Base-by-base conservation (phyloP, 352 stramenopile species). In the Thalassiosira hispida region DNA sequence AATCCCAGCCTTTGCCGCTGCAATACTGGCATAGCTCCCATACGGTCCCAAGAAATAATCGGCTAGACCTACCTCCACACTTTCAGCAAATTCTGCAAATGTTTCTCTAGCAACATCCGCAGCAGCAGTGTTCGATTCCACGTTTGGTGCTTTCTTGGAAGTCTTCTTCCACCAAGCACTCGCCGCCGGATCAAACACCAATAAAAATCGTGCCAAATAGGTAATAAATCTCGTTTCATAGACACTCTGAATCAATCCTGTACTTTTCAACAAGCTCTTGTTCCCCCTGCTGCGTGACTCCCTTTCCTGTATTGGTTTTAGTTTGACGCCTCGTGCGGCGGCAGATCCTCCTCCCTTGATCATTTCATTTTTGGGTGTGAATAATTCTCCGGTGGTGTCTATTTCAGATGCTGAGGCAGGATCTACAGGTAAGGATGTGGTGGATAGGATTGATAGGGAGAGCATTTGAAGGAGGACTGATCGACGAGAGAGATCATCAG, bases 11-110 rank as follows among this genome's bases (percentile, higher is more conserved):
- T 86, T 90, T 1, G 86, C 86, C 9, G 89, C 89, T 51, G 55
- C 65, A 9, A 92, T 57, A 8, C 78, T 90, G 31, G 84, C 82
- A 79, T 94, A 94, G 44, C 69, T 86, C 20, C 89, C 89, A 72
- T 92, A 94, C 3, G 89, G 89, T 40, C 89, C 89, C 2, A 87
- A 47, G 79, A 94, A 94, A 55, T 94, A 94, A 71, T 94, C 83
- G 14, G 49, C 47, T 33, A 94, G 60, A 53, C 89, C 89, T 51
- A 94, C 62, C 69, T 94, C 89, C 9, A 94, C 89, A 73, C 74
- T 88, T 77, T 92, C 86, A 6, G 89, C 87, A 84, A 94, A 94
- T 76, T 92, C 82, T 18, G 86, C 84, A 85, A 94, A 94, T 70
- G 55, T 71, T 51, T 79, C 51, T 46, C 59, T 67, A n/a, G 64